These are phyloP conservation scores for Raddia distichophylla DNA, from an alignment of 176 grass and related monocot genomes.

Conservation along the genomic window DNA sequence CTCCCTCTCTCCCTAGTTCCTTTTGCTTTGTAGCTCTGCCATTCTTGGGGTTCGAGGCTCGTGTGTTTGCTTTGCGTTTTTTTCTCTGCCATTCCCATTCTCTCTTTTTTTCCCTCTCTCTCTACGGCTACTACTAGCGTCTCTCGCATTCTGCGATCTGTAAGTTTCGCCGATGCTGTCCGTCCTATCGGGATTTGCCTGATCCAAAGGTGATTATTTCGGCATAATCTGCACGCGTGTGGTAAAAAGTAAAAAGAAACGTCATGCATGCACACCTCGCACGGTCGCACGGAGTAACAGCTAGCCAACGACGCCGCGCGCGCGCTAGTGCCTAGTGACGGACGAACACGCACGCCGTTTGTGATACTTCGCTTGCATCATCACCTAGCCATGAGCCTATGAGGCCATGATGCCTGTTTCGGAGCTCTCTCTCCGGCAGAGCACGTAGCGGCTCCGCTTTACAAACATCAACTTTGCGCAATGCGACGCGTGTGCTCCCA, in stretches of 20 bases:
- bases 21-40: slow-evolving; percentile 58
- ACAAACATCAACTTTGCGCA: slow-evolving; percentile 4
- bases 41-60: slow-evolving; percentile 37
- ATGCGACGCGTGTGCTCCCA: neutral
- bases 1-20: slow-evolving; percentile 26
- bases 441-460: neutral
- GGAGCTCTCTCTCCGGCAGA: neutral
- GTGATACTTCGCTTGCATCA: neutral
- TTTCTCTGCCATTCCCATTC: neutral
- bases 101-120: neutral
- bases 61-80: slow-evolving; percentile 32
- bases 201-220: slow-evolving; percentile 59
- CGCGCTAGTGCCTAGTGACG: too few species aligned
- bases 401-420: neutral
- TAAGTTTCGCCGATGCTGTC: neutral
- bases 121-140: neutral
- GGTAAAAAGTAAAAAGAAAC: slow-evolving; percentile 37
- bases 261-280: slow-evolving; percentile 29
- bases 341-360: too few species aligned
- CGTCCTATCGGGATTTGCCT: slow-evolving; percentile 51
- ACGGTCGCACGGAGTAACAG: slow-evolving; percentile 20
- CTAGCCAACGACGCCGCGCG: slow-evolving; percentile 3
- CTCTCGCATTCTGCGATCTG: slow-evolving; percentile 12
- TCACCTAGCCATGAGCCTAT: neutral
- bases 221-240: slow-evolving; percentile 53